A percentile compares a stretch with the other conserved stretches of the same genome.
These are phyloP conservation scores for Fusarium bactridioides DNA, from an alignment of 2,329 filamentous ascomycete species.

Conservation along the genomic window DNA sequence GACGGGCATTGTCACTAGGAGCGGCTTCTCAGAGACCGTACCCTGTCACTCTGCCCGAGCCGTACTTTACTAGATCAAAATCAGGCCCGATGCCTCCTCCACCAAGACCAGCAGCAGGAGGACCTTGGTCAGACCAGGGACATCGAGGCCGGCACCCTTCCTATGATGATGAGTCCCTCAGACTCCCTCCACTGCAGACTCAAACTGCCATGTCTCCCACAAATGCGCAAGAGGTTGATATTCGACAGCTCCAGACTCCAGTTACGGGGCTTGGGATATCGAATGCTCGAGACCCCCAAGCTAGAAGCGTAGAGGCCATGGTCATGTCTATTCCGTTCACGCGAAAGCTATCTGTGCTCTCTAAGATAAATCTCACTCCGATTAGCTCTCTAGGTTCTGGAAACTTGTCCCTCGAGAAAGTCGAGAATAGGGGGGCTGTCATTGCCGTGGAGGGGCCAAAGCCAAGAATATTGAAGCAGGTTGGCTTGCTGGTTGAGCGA, in stretches of 20 bases:
- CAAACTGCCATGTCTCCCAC: conserved; percentile 45
- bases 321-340: conserved; percentile 78
- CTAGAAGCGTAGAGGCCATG: conserved; percentile 68
- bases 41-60: conserved; percentile 42
- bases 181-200: conserved; percentile 63
- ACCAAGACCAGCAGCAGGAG: conserved; percentile 53
- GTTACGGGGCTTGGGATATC: conserved; percentile 40
- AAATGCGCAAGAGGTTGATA: conserved; percentile 37
- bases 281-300: conserved; percentile 42
- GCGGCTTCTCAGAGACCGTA: conserved; percentile 35
- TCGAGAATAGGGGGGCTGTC: conserved; percentile 73
- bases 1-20: conserved; percentile 36
- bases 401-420: conserved; percentile 23
- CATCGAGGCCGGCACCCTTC: conserved; percentile 53
- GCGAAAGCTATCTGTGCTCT: conserved; percentile 79
- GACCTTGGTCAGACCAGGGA: conserved; percentile 44
- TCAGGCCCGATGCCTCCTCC: conserved; percentile 62
- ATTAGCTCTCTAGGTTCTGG: conserved; percentile 53
- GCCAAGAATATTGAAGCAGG: conserved; percentile 56
- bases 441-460: conserved; percentile 84
- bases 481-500: conserved; percentile 70
- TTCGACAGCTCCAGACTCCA: conserved; percentile 40
- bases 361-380: conserved; percentile 74
- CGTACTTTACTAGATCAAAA: conserved; percentile 44
- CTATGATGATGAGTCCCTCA: conserved; percentile 60